These are phyloP conservation scores for Litsea cubeba DNA, from an alignment of 164 flowering plant species.

Conservation along the genomic window DNA sequence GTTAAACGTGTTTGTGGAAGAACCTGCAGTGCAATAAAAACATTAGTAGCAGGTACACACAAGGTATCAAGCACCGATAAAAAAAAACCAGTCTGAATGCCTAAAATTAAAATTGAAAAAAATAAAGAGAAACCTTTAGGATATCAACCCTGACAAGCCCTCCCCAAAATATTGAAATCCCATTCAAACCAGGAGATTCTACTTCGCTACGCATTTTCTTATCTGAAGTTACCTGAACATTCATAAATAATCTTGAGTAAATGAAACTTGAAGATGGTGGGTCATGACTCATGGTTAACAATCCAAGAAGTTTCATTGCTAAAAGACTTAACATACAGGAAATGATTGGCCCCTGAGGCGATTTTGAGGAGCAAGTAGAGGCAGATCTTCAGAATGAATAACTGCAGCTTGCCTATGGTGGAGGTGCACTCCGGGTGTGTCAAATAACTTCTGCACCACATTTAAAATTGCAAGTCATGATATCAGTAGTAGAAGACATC, in stretches of 20 bases:
- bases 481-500: background rate
- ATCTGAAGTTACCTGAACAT: constrained; percentile 23
- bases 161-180: constrained; percentile 90
- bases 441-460: constrained; percentile 67
- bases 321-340: constrained; percentile 39
- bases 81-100: background rate
- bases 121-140: constrained; percentile 47
- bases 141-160: constrained; percentile 90
- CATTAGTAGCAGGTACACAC: constrained; percentile 12
- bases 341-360: constrained; percentile 77
- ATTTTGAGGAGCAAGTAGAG: constrained; percentile 91
- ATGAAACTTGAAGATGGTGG: background rate
- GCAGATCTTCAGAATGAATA: constrained; percentile 81
- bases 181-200: constrained; percentile 47
- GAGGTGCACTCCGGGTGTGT: constrained; percentile 98
- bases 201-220: constrained; percentile 12
- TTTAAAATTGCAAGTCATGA: background rate
- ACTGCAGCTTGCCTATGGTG: constrained; percentile 98
- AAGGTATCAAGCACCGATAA: background rate
- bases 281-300: background rate
- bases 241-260: constrained; percentile 11
- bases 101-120: background rate
- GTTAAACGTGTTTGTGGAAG: constrained; percentile 68
- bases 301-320: background rate
- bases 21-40: constrained; percentile 39